phyloP scores from a whole-genome alignment of 108 stramenopile genomes.

The Cylindrotheca fusiformis region DNA sequence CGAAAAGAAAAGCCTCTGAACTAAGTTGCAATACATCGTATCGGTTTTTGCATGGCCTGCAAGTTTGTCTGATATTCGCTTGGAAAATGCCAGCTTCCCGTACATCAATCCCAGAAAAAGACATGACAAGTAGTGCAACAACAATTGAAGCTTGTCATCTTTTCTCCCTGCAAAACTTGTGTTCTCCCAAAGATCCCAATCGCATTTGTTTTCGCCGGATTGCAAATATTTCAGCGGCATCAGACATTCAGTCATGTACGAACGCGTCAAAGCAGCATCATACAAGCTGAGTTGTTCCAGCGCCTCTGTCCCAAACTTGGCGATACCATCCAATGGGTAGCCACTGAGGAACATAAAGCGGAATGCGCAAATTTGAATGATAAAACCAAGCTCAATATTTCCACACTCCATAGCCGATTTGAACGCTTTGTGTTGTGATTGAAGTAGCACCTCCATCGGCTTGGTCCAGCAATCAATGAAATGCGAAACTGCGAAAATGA shows the following conservation, averaged over 20 bases:
- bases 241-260: conserved; percentile 3
- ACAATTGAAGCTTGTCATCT: conserved; percentile 5
- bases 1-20: conserved; percentile 16
- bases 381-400: conserved; percentile 28
- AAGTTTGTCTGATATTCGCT: conserved; percentile 14
- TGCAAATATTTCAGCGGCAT: conserved; percentile 16
- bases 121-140: conserved; percentile 9
- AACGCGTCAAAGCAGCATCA: conserved; percentile 8
- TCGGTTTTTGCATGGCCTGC: conserved; percentile 1
- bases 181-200: conserved; percentile 21
- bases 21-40: conserved; percentile 4
- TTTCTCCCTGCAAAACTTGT: neutral
- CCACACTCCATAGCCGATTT: conserved; percentile 28
- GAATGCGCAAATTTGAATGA: conserved; percentile 2
- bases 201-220: conserved; percentile 1
- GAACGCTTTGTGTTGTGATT: neutral
- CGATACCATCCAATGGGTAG: conserved; percentile 22
- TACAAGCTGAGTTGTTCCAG: conserved; percentile 17
- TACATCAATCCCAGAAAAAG: conserved; percentile 25
- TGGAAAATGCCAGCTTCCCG: conserved; percentile 22
- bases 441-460: conserved; percentile 16
- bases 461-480: conserved; percentile 29
- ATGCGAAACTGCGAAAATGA: conserved; percentile 5
- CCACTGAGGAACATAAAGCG: conserved; percentile 3
- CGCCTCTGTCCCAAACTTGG: conserved; percentile 19